phyloP scores from a whole-genome alignment of 345 rosid species.

The Brassica napus region Da-Ae NC_063447.1:7992001-7992500 shows the following conservation, averaged over 20 bases:
- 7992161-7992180: background rate
- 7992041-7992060: background rate
- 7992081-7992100: background rate
- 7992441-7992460: slow-evolving; percentile 36
- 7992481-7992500: slow-evolving; percentile 24
- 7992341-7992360: slow-evolving; percentile 37
- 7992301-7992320: slow-evolving; percentile 33
- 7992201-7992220: background rate
- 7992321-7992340: slow-evolving; percentile 33
- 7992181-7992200: background rate
- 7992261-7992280: slow-evolving; percentile 13
- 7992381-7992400: slow-evolving; percentile 29
- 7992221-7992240: background rate
- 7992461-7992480: slow-evolving; percentile 38
- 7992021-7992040: background rate
- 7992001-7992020: background rate
- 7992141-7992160: background rate
- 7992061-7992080: background rate
- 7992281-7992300: background rate
- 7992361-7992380: slow-evolving; percentile 27
- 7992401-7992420: slow-evolving; percentile 35
- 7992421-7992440: slow-evolving; percentile 17
- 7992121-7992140: background rate
- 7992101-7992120: background rate
- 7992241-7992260: background rate